Conservation (phyloP, 495 filamentous ascomycete species). For the Apodospora peruviana region DNA sequence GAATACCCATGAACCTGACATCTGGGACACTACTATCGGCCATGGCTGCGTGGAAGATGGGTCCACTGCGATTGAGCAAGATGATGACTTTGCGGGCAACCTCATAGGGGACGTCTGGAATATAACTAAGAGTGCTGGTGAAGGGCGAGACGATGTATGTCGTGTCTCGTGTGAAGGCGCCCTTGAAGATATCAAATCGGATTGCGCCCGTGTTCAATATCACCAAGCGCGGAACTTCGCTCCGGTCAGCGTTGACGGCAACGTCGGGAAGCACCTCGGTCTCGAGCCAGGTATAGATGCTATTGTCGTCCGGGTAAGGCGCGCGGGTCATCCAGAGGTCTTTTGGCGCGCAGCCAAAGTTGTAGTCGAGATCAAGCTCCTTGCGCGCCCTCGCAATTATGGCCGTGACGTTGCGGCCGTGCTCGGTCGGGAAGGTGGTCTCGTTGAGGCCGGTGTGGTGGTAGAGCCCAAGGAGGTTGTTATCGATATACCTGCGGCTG, state of each 20-base stretch:
- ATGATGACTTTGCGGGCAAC: slow-evolving; percentile 64
- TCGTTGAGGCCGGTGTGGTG: slow-evolving; percentile 71
- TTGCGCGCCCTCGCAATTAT: slow-evolving; percentile 65
- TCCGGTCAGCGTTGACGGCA: slow-evolving; percentile 34
- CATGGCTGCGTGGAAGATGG: slow-evolving; percentile 39
- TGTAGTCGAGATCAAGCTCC: slow-evolving; percentile 63
- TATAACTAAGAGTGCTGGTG: slow-evolving; percentile 68
- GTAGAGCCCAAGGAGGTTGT: slow-evolving; percentile 80
- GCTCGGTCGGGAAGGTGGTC: slow-evolving; percentile 69
- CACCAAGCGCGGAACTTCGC: slow-evolving; percentile 53
- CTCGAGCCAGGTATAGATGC: slow-evolving; percentile 78
- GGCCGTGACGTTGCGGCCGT: slow-evolving; percentile 67
- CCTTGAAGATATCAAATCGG: slow-evolving; percentile 93
- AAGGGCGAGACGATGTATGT: slow-evolving; percentile 87
- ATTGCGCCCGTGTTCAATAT: slow-evolving; percentile 86
- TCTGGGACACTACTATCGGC: slow-evolving; percentile 13
- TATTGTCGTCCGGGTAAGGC: slow-evolving; percentile 61
- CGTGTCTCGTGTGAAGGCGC: slow-evolving; percentile 78
- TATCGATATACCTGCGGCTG: slow-evolving; percentile 84
- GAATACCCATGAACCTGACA: slow-evolving; percentile 30
- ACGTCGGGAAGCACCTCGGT: slow-evolving; percentile 63
- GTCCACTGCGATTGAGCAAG: slow-evolving; percentile 67
- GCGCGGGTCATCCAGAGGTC: slow-evolving; percentile 75
- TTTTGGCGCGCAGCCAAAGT: slow-evolving; percentile 76
- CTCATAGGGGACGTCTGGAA: slow-evolving; percentile 72